Percentiles rank a stretch among this genome's conserved stretches.
Conservation (phyloP, 192 early-diverging fungal species). For the Podochytrium sp. region DNA sequence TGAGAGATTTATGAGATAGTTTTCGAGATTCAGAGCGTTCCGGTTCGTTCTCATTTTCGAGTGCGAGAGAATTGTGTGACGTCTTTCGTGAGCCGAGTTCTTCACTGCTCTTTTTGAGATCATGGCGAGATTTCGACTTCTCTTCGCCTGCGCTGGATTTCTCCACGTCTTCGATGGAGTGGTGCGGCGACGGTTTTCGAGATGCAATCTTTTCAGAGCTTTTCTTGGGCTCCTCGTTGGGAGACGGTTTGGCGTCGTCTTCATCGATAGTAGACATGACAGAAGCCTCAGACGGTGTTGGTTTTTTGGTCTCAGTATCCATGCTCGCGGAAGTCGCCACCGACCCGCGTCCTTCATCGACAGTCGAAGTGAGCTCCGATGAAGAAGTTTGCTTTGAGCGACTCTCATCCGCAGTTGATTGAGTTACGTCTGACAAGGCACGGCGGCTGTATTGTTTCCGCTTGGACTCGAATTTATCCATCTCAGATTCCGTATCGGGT, state of each 20-base stretch:
- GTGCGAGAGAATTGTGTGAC: not conserved
- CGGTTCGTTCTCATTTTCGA: not conserved
- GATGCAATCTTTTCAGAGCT: not conserved
- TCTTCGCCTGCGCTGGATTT: no score
- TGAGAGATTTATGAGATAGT: conserved; percentile 12
- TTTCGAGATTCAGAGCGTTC: not conserved
- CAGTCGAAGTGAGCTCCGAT: not conserved
- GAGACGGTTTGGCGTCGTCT: not conserved
- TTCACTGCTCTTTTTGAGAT: not conserved
- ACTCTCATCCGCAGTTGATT: not conserved
- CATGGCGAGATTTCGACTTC: not conserved
- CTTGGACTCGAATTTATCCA: conserved; percentile 10
- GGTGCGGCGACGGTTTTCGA: not conserved
- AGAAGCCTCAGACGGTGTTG: not conserved
- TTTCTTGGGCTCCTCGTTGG: not conserved
- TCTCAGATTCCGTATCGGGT: not conserved
- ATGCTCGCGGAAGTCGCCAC: not conserved
- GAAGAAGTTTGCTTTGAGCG: not conserved
- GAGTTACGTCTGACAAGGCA: not conserved
- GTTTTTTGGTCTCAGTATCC: not conserved
- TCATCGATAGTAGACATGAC: not conserved
- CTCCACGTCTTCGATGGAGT: not conserved
- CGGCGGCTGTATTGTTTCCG: not conserved
- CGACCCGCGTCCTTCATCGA: not conserved
- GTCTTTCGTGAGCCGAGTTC: not conserved